Percentiles rank a stretch among this genome's conserved stretches.
Conservation (phyloP, 345 rosid species). For the Eucalyptus urophylla region DNA sequence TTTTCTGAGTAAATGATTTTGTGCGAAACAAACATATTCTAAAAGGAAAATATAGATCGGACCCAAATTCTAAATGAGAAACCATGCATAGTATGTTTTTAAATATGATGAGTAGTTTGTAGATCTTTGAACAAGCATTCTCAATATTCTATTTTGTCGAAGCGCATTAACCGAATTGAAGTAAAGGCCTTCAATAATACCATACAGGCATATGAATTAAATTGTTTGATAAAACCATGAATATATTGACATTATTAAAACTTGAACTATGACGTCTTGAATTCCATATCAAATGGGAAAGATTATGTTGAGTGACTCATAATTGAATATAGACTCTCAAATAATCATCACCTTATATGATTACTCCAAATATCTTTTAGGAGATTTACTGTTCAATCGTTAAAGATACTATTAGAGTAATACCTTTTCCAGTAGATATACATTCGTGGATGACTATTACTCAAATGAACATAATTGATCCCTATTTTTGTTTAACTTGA, state of each 20-base stretch:
- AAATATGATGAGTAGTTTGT: neutral
- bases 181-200: neutral
- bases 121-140: neutral
- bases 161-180: neutral
- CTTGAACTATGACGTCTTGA: neutral
- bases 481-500: neutral
- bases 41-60: neutral
- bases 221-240: neutral
- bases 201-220: neutral
- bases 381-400: neutral
- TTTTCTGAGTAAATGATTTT: neutral
- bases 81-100: neutral
- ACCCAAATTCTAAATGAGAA: neutral
- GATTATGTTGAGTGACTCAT: neutral
- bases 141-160: neutral
- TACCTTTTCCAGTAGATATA: neutral
- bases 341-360: neutral
- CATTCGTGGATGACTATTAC: neutral
- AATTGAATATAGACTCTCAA: neutral
- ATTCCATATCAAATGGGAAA: neutral
- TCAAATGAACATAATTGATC: neutral
- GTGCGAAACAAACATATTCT: neutral
- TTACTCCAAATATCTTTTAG: neutral
- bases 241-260: neutral
- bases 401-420: neutral